Base-by-base conservation (phyloP, 1,284 basidiomycete genomes). In the Melampsora americana region DNA sequence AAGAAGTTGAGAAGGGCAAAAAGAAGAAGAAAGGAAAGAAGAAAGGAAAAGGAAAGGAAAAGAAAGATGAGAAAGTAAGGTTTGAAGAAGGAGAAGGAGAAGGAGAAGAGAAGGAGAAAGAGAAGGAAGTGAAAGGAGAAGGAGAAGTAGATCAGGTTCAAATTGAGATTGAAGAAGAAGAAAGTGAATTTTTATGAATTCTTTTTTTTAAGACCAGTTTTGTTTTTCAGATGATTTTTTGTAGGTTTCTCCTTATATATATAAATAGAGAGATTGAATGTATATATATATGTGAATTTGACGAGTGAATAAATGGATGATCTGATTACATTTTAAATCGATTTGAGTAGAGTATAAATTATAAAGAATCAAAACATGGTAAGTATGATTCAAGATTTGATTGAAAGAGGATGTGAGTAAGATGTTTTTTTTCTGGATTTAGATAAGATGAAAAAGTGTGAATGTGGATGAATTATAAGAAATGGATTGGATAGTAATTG, bases 121-220 rank as follows among this genome's bases (percentile, higher is more conserved):
- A 53, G 50, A 53, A 53, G 50, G 12, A 53, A 23, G 50, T 53
- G 50, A 53, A 53, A n/a, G n/a, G n/a, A n/a, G n/a, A n/a, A n/a
- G 35, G 9, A 35, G 35, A 35, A 35, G 35, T 35, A n/a, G n/a
- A n/a, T n/a, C n/a, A n/a, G 50, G 50, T 20, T 18, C 4, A 20
- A 18, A 53, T 20, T 53, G 50, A 20, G 14, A 53, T 23, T 20
- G 50, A 53, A 53, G 50, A 53, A 53, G 50, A 53, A 53, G 50
- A 53, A 53, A 23, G 50, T 53, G 50, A 53, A 53, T 53, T 53
- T 23, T 53, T 53, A 12, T 53, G 50, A 53, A 35, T 35, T 35
- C 9, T 35, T n/a, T n/a, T n/a, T n/a, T n/a, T n/a, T n/a, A n/a
- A n/a, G 35, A 35, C 3, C 9, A 4, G 35, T 35, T 35, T 35